Conservation (phyloP, 495 filamentous ascomycete genomes). For the Penicillium steckii region DNA sequence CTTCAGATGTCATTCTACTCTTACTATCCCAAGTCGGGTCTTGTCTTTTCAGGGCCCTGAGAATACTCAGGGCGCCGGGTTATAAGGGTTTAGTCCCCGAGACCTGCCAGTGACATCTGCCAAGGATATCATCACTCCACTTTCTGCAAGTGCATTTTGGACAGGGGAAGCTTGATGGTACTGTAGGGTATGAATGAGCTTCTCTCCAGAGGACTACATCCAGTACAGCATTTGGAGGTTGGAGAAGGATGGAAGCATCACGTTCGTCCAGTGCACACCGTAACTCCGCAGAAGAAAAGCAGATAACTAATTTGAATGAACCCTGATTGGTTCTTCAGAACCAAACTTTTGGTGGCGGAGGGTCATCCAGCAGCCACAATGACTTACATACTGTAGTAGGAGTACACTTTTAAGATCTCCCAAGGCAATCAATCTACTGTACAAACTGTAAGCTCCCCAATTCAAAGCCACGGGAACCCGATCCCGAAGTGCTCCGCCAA, state of each 20-base stretch:
- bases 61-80: background rate
- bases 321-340: background rate
- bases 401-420: too few species aligned
- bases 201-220: too few species aligned
- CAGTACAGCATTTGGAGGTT: too few species aligned
- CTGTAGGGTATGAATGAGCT: background rate
- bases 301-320: background rate
- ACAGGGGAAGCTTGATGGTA: slow-evolving; percentile 18
- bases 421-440: background rate
- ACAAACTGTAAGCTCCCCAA: background rate
- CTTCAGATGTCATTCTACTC: background rate
- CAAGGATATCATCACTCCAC: slow-evolving; percentile 20
- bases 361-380: slow-evolving; percentile 12
- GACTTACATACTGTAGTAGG: too few species aligned
- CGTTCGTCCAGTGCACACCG: slow-evolving; percentile 25
- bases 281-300: slow-evolving; percentile 9
- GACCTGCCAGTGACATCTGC: slow-evolving; percentile 21
- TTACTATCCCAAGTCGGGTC: background rate
- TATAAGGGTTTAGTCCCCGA: slow-evolving; percentile 1
- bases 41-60: background rate
- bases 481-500: background rate
- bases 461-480: background rate
- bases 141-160: slow-evolving; percentile 19
- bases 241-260: too few species aligned
- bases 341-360: slow-evolving; percentile 19